Conservation (phyloP, 2,329 filamentous ascomycete species). For the Ceratocystis diversiconidia region DNA sequence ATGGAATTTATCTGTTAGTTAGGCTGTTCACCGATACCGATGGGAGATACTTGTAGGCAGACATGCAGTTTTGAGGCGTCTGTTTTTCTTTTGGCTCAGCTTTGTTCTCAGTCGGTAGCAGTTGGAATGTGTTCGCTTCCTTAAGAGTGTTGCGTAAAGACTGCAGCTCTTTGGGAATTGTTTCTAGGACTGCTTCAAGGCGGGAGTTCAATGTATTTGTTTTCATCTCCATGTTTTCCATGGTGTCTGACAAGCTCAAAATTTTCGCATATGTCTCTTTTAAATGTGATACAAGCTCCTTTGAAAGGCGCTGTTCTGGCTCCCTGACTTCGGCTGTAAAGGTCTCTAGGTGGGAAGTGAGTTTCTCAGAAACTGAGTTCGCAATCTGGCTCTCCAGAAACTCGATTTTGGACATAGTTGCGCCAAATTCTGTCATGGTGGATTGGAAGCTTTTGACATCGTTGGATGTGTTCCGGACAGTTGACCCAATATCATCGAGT, state of each 20-base stretch:
- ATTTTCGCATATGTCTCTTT: constrained; percentile 9
- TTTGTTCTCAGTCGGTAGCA: neutral
- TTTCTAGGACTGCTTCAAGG: constrained; percentile 2
- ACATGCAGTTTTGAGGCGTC: neutral
- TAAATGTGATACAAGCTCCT: constrained; percentile 12
- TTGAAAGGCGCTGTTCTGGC: constrained; percentile 9
- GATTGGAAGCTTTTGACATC: constrained; percentile 13
- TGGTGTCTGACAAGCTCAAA: constrained; percentile 4
- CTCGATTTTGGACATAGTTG: constrained; percentile 12
- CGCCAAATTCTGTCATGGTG: constrained; percentile 5
- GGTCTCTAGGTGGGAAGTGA: neutral
- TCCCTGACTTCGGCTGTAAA: neutral
- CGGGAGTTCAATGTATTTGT: constrained; percentile 10
- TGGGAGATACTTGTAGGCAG: neutral
- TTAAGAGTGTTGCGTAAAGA: constrained; percentile 11
- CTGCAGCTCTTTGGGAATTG: constrained; percentile 14
- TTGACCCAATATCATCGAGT: constrained; percentile 9
- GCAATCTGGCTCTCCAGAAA: constrained; percentile 3
- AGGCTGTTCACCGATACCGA: neutral
- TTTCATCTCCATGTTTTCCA: constrained; percentile 6
- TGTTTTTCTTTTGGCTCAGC: neutral
- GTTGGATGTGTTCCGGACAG: neutral
- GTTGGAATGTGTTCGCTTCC: constrained; percentile 4
- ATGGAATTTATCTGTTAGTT: neutral
- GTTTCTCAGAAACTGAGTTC: neutral